Percentiles rank a stretch among this genome's conserved stretches.
These are phyloP conservation scores for Saccharomyces pastorianus DNA, from an alignment of 1,139 yeast species.

Conservation along the genomic window DNA sequence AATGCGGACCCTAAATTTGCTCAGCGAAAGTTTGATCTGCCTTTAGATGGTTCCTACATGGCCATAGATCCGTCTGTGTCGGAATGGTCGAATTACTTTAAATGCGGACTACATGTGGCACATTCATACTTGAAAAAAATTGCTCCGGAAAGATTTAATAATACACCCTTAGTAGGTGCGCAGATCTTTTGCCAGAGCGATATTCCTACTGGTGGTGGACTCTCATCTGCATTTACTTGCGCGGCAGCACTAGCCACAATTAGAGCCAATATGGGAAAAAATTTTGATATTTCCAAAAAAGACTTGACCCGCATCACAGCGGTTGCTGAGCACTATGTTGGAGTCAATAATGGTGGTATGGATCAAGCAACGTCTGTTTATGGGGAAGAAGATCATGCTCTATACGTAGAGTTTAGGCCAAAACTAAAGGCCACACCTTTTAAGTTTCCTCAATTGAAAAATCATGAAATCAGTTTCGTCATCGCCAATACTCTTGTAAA, in stretches of 20 bases:
- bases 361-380: constrained; percentile 67
- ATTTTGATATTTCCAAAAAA: constrained; percentile 37
- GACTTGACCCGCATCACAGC: constrained; percentile 55
- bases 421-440: constrained; percentile 46
- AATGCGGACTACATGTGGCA: constrained; percentile 58
- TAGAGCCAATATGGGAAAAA: constrained; percentile 42
- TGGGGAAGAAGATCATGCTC: constrained; percentile 51
- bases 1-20: constrained; percentile 39
- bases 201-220: constrained; percentile 68
- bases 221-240: constrained; percentile 65
- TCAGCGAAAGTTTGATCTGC: constrained; percentile 36
- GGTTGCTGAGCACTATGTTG: constrained; percentile 65
- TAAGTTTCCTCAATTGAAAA: constrained; percentile 41
- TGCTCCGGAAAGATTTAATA: constrained; percentile 23
- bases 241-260: constrained; percentile 54
- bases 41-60: constrained; percentile 37
- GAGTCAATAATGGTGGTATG: constrained; percentile 76
- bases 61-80: constrained; percentile 43
- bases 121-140: constrained; percentile 40
- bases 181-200: constrained; percentile 51
- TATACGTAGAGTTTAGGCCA: constrained; percentile 57
- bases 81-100: constrained; percentile 63
- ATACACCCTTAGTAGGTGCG: constrained; percentile 36
- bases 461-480: constrained; percentile 45
- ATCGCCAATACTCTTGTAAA: constrained; percentile 57